Conservation (phyloP, 1,284 basidiomycete species). For the Coniferiporia weirii region DNA sequence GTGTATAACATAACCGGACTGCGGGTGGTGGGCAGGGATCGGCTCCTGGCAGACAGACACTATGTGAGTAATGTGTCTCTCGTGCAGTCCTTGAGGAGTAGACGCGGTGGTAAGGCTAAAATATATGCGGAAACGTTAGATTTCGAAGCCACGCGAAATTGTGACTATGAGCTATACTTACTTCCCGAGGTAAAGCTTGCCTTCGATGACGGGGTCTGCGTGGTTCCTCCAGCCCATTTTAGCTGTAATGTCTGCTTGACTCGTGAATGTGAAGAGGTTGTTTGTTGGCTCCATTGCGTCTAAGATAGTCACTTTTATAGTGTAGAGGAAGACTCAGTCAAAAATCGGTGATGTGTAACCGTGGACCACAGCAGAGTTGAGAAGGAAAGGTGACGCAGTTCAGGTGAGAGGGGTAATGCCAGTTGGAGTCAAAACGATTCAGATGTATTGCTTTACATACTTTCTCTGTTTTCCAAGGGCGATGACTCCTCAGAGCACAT, state of each 20-base stretch:
- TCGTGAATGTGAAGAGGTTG: not conserved
- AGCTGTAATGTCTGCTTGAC: not conserved
- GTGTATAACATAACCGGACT: conserved; percentile 16
- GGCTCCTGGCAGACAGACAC: conserved; percentile 16
- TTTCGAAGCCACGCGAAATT: not conserved
- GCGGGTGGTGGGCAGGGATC: conserved; percentile 17
- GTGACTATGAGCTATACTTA: not conserved
- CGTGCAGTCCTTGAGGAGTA: conserved; percentile 14
- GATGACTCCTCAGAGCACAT: not conserved
- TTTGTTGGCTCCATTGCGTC: not conserved
- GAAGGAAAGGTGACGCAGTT: not conserved
- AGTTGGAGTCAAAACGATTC: not conserved
- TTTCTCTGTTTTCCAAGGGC: not conserved
- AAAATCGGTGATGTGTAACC: not conserved
- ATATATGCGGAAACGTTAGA: not conserved
- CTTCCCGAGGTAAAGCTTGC: conserved; percentile 19
- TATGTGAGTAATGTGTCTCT: conserved; percentile 17
- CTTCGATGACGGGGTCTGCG: conserved; percentile 18
- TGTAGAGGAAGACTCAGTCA: not conserved
- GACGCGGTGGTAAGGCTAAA: conserved; percentile 15
- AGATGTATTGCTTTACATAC: not conserved
- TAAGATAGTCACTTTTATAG: not conserved
- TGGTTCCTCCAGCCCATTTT: conserved; percentile 18
- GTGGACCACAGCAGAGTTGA: not conserved
- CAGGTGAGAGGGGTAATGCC: not conserved